Conservation (phyloP, 371 early-diverging fungal genomes). For the Cokeromyces recurvatus region DNA sequence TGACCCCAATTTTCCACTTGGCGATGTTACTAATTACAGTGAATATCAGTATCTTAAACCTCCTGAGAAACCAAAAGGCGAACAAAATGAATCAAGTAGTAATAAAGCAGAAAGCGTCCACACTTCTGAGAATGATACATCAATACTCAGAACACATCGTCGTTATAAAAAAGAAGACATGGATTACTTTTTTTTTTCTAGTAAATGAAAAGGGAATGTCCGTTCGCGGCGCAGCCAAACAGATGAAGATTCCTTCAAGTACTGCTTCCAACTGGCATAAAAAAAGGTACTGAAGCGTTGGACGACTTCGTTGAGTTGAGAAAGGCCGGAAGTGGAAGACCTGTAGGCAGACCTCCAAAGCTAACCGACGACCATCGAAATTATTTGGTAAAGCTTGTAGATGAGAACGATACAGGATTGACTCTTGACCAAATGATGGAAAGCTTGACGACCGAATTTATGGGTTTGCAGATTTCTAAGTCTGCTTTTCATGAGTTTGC, state of each 20-base stretch:
- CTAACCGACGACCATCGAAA: background rate
- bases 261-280: background rate
- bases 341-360: background rate
- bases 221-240: too few species aligned
- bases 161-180: background rate
- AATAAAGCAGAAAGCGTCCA: background rate
- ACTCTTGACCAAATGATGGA: conserved; percentile 12
- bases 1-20: background rate
- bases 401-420: conserved; percentile 9
- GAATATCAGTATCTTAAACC: background rate
- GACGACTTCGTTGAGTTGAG: background rate
- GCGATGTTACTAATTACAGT: background rate
- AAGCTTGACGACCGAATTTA: conserved; percentile 26
- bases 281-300: background rate
- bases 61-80: background rate
- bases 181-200: background rate
- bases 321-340: too few species aligned
- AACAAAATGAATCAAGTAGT: background rate
- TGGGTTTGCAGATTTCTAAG: conserved; percentile 10
- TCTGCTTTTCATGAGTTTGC: conserved; percentile 8
- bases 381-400: conserved; percentile 4
- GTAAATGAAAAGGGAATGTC: background rate
- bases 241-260: too few species aligned
- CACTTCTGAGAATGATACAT: background rate
- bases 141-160: background rate